These are phyloP conservation scores for Syzygium aromaticum DNA, from an alignment of 345 rosid genomes.

Conservation along the genomic window DNA sequence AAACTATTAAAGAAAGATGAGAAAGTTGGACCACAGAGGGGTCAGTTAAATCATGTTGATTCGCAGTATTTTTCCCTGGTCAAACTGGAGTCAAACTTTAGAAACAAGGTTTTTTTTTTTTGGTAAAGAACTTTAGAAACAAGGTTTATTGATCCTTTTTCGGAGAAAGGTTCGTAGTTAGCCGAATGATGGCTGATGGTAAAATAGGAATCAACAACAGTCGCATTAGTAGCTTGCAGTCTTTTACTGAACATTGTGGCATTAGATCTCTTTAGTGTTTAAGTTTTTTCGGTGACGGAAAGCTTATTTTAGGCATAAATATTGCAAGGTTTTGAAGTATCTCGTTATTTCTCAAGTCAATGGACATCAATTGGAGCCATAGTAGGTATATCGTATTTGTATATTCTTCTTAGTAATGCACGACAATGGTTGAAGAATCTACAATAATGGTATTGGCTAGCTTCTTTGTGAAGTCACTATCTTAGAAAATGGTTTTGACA, in stretches of 20 bases:
- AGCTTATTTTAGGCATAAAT: not conserved
- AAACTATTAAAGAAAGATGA: not conserved
- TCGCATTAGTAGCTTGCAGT: not conserved
- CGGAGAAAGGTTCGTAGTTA: not conserved
- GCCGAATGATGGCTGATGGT: no score
- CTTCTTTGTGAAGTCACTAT: not conserved
- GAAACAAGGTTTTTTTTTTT: not conserved
- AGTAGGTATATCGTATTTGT: not conserved
- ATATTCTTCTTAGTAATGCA: not conserved
- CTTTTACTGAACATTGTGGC: not conserved
- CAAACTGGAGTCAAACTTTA: not conserved
- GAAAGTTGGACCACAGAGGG: not conserved
- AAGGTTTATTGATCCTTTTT: not conserved
- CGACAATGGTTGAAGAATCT: not conserved
- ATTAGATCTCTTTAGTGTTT: not conserved
- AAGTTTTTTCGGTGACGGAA: not conserved
- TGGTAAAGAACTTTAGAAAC: not conserved
- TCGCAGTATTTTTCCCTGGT: not conserved
- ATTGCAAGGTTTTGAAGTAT: not conserved
- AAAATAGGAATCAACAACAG: not conserved
- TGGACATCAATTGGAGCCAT: not conserved
- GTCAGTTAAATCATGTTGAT: not conserved
- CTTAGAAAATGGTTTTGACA: not conserved
- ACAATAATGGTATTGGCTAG: not conserved
- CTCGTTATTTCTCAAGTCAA: not conserved